Evolutionary conservation across 495 filamentous ascomycete species (phyloP), one percentile per base, ranked within the genome.

Genomic region (Trichocladium uniseriatum): DNA sequence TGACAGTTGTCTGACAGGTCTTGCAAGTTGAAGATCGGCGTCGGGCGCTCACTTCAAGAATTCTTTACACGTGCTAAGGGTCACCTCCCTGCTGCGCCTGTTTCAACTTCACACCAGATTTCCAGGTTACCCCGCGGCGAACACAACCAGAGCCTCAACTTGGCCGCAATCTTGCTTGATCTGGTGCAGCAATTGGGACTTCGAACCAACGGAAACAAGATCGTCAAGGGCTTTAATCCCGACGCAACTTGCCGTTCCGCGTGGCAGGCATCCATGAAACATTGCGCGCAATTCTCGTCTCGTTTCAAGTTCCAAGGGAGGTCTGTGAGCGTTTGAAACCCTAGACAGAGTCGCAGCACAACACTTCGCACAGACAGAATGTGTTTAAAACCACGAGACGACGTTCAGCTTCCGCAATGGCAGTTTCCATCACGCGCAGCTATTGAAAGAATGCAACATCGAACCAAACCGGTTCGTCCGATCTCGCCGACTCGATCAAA

Each of bases 251-350:
- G 31, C 28, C 29, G 39, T 38, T 38, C 35, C 2, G 31, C 3
- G 9, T 39, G 2, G 28, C 34, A 20, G 20, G 53, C 32, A 36
- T 43, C 22, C 27, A 43, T 20, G 48, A 51, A 51, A 44, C 40
- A 43, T 13, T 14, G 1, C 13, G 11, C 6, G 14, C 31, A 29
- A 43, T 43, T 31, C 18, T 38, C 39, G 52, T 59, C 55, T 53
- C 52, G 56, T 55, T 55, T 55, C 56, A 55, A 47, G 45, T 51
- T 42, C 16, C 40, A 44, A 3, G 42, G 8, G 37, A 13, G 5
- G 39, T 28, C 39, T 13, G 39, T 37, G 38, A 36, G 29, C 20
- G 24, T 55, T 51, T 57, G 48, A 54, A 32, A 35, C 51, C 51
- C 51, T 39, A 51, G 55, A 40, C 14, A 36, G 21, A 16, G 14